These are phyloP conservation scores for Cutaneotrichosporon arboriforme DNA, from an alignment of 1,284 basidiomycete species.

Conservation along the genomic window DNA sequence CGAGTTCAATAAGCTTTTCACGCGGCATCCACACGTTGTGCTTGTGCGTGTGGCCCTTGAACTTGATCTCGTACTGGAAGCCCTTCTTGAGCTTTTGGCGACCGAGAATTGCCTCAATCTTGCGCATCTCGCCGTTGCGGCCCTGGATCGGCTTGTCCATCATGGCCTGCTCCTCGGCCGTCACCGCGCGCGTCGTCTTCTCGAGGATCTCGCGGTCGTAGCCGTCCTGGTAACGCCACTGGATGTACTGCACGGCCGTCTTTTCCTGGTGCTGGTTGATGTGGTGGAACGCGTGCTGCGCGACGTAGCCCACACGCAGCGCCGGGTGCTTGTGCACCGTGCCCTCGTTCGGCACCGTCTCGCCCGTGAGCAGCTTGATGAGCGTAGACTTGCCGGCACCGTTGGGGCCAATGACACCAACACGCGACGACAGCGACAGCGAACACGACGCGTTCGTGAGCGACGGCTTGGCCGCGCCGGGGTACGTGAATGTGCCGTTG, in stretches of 20 bases:
- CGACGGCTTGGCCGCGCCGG: slow-evolving; percentile 75
- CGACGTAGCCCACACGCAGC: slow-evolving; percentile 93
- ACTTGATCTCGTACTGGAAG: slow-evolving; percentile 95
- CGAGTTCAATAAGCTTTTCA: slow-evolving; percentile 80
- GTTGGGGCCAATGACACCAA: slow-evolving; percentile 92
- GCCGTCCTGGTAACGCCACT: slow-evolving; percentile 99
- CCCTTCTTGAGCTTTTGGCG: slow-evolving; percentile 97
- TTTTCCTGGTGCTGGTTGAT: slow-evolving; percentile 91
- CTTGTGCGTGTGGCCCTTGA: slow-evolving; percentile 86
- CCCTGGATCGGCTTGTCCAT: slow-evolving; percentile 87
- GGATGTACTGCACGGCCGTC: slow-evolving; percentile 91
- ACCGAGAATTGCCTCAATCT: slow-evolving; percentile 80
- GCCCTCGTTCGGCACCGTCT: slow-evolving; percentile 87
- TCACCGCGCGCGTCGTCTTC: slow-evolving; percentile 83
- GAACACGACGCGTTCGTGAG: slow-evolving; percentile 85
- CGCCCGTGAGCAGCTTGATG: slow-evolving; percentile 94
- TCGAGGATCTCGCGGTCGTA: slow-evolving; percentile 93
- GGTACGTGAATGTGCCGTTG: slow-evolving; percentile 92
- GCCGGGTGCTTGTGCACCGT: slow-evolving; percentile 94
- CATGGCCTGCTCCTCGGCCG: slow-evolving; percentile 76
- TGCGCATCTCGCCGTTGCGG: slow-evolving; percentile 83
- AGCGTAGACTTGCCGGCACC: slow-evolving; percentile 98
- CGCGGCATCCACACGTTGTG: slow-evolving; percentile 90
- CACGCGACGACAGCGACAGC: slow-evolving; percentile 83
- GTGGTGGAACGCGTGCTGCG: slow-evolving; percentile 96